Evolutionary conservation across 2,329 filamentous ascomycete genomes (phyloP).

Genomic region (Geoglossum cookeanum): DNA sequence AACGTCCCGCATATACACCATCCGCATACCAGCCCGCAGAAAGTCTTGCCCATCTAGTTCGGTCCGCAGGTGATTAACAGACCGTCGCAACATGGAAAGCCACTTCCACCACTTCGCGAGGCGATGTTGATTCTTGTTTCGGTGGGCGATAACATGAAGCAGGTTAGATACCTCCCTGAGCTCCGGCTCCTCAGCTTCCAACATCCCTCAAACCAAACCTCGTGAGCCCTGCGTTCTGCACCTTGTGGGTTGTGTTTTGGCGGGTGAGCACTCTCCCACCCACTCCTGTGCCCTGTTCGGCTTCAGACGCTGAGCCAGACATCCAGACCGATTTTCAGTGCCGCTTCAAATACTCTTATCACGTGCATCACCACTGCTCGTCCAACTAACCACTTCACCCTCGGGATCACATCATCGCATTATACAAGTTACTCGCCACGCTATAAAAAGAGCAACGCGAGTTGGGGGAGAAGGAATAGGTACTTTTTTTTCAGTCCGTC

Average conservation of each 20-base stretch:
- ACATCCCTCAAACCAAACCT: not conserved
- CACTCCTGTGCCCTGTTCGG: no score
- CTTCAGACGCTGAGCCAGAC: no score
- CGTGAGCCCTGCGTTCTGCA: not conserved
- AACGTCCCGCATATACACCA: not conserved
- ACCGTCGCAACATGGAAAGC: slow-evolving; percentile 52
- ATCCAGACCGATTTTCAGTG: no score
- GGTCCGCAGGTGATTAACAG: slow-evolving; percentile 33
- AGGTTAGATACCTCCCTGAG: slow-evolving; percentile 26
- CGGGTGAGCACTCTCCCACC: no score
- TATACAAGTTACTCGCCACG: no score
- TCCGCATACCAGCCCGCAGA: not conserved
- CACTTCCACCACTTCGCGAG: slow-evolving; percentile 63
- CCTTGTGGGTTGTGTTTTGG: not conserved
- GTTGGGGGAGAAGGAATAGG: no score
- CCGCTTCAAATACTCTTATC: no score
- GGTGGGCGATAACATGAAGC: slow-evolving; percentile 56
- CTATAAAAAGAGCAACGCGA: no score
- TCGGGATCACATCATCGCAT: no score
- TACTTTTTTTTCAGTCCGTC: not conserved
- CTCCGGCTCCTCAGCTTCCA: not conserved
- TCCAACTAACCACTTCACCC: no score
- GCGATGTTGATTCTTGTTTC: slow-evolving; percentile 84
- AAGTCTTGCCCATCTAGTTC: slow-evolving; percentile 3
- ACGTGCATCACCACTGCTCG: no score